These are phyloP conservation scores for Aspergillus texensis DNA, from an alignment of 2,329 filamentous ascomycete species.

Conservation along the genomic window DNA sequence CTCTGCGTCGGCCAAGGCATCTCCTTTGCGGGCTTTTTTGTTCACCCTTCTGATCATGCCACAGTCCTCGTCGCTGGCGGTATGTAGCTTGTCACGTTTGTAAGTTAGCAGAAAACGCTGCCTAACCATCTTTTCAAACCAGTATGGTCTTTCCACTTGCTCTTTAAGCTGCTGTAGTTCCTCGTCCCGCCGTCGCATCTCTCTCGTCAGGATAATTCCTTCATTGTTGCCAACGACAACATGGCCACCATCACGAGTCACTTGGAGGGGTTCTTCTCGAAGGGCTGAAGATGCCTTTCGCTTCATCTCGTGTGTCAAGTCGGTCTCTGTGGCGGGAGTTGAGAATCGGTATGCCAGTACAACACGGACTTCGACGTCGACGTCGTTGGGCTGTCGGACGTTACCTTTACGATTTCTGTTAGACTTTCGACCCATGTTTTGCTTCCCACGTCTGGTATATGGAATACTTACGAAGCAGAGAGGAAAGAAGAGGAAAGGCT, in stretches of 20 bases:
- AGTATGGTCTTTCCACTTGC: too few species aligned
- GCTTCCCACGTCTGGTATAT: too few species aligned
- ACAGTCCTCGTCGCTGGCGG: neutral
- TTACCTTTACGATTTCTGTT: too few species aligned
- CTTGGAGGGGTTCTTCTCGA: neutral
- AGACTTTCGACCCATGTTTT: too few species aligned
- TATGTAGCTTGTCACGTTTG: neutral
- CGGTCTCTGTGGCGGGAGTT: neutral
- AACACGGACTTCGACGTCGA: too few species aligned
- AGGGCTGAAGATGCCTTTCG: neutral
- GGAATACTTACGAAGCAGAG: too few species aligned
- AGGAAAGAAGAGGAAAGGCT: too few species aligned
- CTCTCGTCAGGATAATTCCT: too few species aligned
- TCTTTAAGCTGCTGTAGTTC: too few species aligned
- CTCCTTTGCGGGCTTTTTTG: neutral
- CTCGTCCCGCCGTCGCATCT: too few species aligned
- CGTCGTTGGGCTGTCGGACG: too few species aligned
- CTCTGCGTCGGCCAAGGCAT: neutral
- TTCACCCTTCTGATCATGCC: neutral
- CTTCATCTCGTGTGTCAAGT: neutral
- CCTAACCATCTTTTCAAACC: neutral
- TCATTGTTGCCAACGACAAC: neutral
- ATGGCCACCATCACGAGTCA: neutral
- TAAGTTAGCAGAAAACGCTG: neutral
- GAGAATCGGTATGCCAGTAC: neutral